Evolutionary conservation across 192 early-diverging fungal genomes (phyloP), one percentile per base, ranked within the genome.

Genomic region (Dissophora globulifera): DNA sequence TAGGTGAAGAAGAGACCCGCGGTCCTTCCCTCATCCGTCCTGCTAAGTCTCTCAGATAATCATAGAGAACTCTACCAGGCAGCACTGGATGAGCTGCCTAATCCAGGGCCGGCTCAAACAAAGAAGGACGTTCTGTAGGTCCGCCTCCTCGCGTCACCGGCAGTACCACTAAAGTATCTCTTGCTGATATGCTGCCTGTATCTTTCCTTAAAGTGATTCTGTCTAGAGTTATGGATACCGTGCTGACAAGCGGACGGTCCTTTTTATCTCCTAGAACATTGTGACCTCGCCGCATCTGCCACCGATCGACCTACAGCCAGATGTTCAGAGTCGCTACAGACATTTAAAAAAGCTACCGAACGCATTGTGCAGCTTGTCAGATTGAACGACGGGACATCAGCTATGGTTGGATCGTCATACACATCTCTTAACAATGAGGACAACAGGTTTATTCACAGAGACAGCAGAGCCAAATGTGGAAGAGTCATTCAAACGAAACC

Each of bases 401-500:
- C 56, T 66, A 29, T 66, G 63, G 52, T 48, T 56, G 31, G 63
- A 66, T 56, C 53, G 63, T 48, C 63, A 53, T 35, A 55, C 63
- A 33, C 63, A 56, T 66, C 52, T 66, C 27, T 46, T 53, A 56
- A 43, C 52, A 32, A 45, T 66, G 29, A 55, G 63, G 31, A 56
- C 53, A 25, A 19, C 63, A 49, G 53, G 52, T 20, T 33, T 23
- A 47, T 42, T 66, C 32, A 53, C 45, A 25, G 52, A 66, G 52
- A 33, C 63, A 48, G 51, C 63, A 25, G 42, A 47, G 27, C 52
- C 26, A 45, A 48, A 66, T 27, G 51, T 48, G 31, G 50, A 53
- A 31, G 16, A 49, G 53, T 63, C 61, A 38, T 30, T 63, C 50
- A 25, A 41, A 43, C 50, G 61, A 45, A 63, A 42, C 50, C 26